Percentiles rank a stretch among this genome's conserved stretches.
Conservation (phyloP, 257 asterid species). For the Salvia hispanica region DNA sequence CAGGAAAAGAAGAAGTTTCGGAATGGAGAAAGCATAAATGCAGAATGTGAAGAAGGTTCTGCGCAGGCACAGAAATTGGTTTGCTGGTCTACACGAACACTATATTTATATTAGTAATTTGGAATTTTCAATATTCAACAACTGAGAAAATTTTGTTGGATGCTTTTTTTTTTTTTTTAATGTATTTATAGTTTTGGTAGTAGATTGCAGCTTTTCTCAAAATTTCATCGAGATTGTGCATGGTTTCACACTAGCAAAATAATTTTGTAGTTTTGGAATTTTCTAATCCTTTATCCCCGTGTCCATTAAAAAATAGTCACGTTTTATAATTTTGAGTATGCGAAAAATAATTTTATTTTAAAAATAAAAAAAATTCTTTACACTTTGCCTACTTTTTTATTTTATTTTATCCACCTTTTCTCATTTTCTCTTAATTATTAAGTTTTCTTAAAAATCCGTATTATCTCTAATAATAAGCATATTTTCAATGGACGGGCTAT, state of each 20-base stretch:
- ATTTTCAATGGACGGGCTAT: no score
- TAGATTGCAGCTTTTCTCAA: conserved; percentile 5
- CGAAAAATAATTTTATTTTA: no score
- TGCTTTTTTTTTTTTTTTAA: neutral
- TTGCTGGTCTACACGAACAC: neutral
- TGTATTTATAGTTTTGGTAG: neutral
- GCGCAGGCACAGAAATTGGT: neutral
- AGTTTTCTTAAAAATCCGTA: no score
- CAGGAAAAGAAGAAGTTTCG: conserved; percentile 30
- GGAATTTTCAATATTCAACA: conserved; percentile 28
- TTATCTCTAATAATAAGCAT: no score
- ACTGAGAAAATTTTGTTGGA: neutral
- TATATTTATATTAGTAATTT: neutral
- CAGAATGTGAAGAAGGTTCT: conserved; percentile 27
- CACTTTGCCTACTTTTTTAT: no score
- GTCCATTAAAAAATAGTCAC: no score
- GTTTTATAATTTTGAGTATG: no score
- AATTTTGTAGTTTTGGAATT: neutral
- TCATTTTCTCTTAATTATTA: no score
- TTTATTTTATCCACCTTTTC: no score
- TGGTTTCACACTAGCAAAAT: conserved; percentile 13
- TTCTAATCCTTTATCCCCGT: no score
- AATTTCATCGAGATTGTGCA: neutral
- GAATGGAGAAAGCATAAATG: conserved; percentile 3
- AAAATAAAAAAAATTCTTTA: no score